These are phyloP conservation scores for Taphrina deformans DNA, from an alignment of 1,139 yeast genomes.

Conservation along the genomic window DNA sequence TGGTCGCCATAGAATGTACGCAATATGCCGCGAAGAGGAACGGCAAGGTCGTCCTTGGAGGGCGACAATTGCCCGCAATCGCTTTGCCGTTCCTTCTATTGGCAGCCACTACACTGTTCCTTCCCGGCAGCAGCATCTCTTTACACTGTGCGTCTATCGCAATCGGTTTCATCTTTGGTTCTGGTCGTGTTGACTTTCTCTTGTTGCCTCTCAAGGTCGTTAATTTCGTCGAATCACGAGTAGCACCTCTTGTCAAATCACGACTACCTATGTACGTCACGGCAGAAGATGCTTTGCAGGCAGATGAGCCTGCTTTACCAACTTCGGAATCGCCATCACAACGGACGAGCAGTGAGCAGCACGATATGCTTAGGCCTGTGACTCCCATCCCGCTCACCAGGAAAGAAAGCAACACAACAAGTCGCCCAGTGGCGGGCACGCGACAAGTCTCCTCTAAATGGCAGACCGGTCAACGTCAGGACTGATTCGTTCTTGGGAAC, in stretches of 20 bases:
- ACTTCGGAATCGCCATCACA: not conserved
- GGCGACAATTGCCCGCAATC: conserved; percentile 3
- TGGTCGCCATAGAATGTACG: conserved; percentile 49
- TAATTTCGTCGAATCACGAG: conserved; percentile 11
- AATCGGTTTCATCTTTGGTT: conserved; percentile 14
- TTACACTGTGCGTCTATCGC: conserved; percentile 13
- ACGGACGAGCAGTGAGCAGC: not conserved
- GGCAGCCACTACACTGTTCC: not conserved
- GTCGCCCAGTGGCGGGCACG: not conserved
- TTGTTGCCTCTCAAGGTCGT: conserved; percentile 17
- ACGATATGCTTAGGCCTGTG: not conserved
- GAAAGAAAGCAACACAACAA: not conserved
- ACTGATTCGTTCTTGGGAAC: not conserved
- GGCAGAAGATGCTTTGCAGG: conserved; percentile 3
- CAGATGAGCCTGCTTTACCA: not conserved
- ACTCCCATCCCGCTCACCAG: not conserved
- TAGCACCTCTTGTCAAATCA: not conserved
- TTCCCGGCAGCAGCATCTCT: conserved; percentile 16
- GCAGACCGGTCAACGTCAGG: conserved; percentile 2
- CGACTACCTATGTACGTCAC: conserved; percentile 19
- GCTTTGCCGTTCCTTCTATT: conserved; percentile 9
- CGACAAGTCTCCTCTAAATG: conserved; percentile 3
- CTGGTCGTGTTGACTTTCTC: conserved; percentile 24
- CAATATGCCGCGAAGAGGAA: not conserved
- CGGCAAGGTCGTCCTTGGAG: conserved; percentile 12